phyloP scores from a whole-genome alignment of 1,284 basidiomycete species.

The Trichosporon sp. region DNA sequence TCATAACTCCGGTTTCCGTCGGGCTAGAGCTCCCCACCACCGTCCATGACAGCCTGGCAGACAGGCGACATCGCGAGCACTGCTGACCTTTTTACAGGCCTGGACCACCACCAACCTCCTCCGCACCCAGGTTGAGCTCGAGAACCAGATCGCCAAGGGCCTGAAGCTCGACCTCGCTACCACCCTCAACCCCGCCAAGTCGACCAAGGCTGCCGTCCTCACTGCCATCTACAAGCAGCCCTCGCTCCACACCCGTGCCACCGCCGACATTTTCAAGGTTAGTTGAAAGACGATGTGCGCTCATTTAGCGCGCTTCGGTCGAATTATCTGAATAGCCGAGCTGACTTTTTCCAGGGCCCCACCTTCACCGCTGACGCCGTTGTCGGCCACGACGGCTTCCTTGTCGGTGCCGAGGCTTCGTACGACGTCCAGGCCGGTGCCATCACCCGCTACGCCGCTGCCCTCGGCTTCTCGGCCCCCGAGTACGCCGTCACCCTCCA shows the following conservation, averaged over 20 bases:
- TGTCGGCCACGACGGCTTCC: constrained; percentile 94
- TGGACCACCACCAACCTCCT: constrained; percentile 94
- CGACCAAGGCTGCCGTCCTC: constrained; percentile 70
- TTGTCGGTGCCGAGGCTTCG: constrained; percentile 89
- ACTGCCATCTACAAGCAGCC: constrained; percentile 94
- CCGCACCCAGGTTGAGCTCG: constrained; percentile 84
- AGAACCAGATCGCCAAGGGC: constrained; percentile 96
- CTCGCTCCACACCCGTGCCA: constrained; percentile 85
- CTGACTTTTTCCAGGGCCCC: constrained; percentile 62
- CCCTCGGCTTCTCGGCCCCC: constrained; percentile 78
- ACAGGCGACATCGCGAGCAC: not conserved
- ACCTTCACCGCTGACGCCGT: constrained; percentile 95
- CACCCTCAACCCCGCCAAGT: constrained; percentile 66
- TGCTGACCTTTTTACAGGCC: constrained; percentile 48
- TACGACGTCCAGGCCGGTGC: constrained; percentile 95
- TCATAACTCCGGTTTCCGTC: not conserved
- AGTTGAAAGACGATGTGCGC: constrained; percentile 19
- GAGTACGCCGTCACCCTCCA: constrained; percentile 96
- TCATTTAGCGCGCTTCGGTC: not conserved
- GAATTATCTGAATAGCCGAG: constrained; percentile 5
- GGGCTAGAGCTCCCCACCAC: not conserved
- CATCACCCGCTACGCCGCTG: constrained; percentile 86
- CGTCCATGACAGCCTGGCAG: not conserved
- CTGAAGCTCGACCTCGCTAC: constrained; percentile 91
- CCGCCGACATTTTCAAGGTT: constrained; percentile 93